A percentile compares a stretch with the other conserved stretches of the same genome.
phyloP scores from a whole-genome alignment of 164 flowering plant species.

The Tinospora cordifolia region DNA sequence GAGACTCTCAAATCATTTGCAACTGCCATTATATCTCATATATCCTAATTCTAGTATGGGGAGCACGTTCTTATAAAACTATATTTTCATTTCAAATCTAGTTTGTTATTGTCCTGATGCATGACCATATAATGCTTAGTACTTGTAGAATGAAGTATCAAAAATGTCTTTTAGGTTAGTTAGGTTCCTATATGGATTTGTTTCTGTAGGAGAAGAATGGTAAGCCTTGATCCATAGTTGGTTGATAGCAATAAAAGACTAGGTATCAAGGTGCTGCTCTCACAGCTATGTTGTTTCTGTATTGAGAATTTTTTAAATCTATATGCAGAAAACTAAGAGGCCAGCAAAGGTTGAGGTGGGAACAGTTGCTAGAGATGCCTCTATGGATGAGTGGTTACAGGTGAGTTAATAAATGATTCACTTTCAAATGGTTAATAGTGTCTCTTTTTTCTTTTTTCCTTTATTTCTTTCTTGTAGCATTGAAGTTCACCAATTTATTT shows the following conservation, averaged over 20 bases:
- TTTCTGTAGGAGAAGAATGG: not conserved
- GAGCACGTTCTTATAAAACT: too few relatives aligned
- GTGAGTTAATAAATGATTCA: conserved; percentile 26
- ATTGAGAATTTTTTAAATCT: not conserved
- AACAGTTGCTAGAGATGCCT: conserved; percentile 60
- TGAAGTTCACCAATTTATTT: not conserved
- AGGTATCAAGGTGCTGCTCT: not conserved
- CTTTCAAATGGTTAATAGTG: not conserved
- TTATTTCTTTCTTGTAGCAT: not conserved
- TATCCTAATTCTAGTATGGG: too few relatives aligned
- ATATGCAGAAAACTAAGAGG: conserved; percentile 71
- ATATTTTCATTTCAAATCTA: too few relatives aligned
- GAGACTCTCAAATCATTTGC: too few relatives aligned
- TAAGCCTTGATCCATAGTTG: not conserved
- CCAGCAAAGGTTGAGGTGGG: conserved; percentile 92
- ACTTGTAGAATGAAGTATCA: too few relatives aligned
- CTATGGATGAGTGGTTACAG: conserved; percentile 93
- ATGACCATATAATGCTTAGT: too few relatives aligned
- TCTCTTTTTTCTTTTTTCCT: too few relatives aligned
- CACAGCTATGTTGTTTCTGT: not conserved
- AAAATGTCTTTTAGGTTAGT: too few relatives aligned
- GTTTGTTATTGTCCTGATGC: too few relatives aligned
- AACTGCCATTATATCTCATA: too few relatives aligned
- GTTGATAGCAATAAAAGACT: too few relatives aligned
- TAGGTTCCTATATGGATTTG: too few relatives aligned